These are phyloP conservation scores for Aspergillus sp. DNA, from an alignment of 2,329 filamentous ascomycete genomes.

Conservation along the genomic window DNA sequence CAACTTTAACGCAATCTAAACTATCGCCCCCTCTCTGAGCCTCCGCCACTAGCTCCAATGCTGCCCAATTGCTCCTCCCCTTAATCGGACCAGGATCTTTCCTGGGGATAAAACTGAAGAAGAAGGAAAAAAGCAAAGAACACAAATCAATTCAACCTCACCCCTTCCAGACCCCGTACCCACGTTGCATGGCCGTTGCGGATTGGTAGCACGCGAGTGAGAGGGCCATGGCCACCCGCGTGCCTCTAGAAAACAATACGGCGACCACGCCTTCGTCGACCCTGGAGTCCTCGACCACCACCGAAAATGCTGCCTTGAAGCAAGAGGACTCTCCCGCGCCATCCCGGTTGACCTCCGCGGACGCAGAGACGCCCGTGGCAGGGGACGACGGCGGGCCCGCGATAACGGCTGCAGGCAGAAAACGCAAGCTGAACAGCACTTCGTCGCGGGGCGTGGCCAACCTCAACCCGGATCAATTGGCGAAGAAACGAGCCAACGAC, in stretches of 20 bases:
- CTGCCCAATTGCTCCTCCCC: no score
- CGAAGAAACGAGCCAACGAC: constrained; percentile 87
- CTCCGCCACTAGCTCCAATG: no score
- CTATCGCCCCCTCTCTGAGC: no score
- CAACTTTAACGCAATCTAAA: no score
- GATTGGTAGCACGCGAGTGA: constrained; percentile 19
- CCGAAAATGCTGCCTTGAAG: constrained; percentile 9
- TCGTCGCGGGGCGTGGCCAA: constrained; percentile 73
- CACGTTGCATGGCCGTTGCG: constrained; percentile 23
- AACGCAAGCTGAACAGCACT: constrained; percentile 38
- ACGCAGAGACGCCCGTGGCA: constrained; percentile 13
- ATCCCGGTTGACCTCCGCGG: constrained; percentile 18
- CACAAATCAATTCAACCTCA: constrained; percentile 1
- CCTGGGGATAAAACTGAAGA: no score
- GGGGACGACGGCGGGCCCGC: constrained; percentile 12
- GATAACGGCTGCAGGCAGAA: constrained; percentile 24
- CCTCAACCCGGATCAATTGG: constrained; percentile 80
- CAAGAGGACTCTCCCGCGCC: constrained; percentile 22
- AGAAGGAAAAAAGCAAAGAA: no score
- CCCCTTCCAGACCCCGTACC: constrained; percentile 1
- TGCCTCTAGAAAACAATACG: constrained; percentile 22
- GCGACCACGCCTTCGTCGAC: constrained; percentile 15
- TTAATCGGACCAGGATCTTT: no score
- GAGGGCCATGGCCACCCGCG: constrained; percentile 29
- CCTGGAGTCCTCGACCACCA: constrained; percentile 12